Evolutionary conservation across 768 basidiomycete genomes (phyloP), one percentile per base, ranked within the genome.

Genomic region (Rhizopogon roseolus): DNA sequence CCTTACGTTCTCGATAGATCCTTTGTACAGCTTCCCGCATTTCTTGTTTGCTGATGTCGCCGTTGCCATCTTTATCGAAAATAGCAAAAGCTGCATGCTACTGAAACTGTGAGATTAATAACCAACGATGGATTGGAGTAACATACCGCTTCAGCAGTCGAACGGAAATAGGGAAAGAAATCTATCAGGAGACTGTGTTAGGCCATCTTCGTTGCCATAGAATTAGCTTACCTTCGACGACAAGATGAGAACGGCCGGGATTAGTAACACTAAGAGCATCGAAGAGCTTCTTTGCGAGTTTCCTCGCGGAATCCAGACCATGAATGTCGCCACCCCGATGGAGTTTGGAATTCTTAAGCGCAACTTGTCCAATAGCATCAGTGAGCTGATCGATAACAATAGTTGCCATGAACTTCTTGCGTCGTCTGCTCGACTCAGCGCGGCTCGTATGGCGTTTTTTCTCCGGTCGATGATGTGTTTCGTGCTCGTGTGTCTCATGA

Each of bases 21-120:
- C 88, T 73, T 57, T 88, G 86, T 6, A 92, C 89, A 1, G 86
- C 86, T 62, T 88, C 86, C 34, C 90, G 79, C 88, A 91, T 92
- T 67, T 92, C 90, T 17, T 72, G 75, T 64, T 84, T 90, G 2
- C 76, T 78, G 44, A 91, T 86, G 59, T 91, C 89, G 9, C 88
- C 90, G 61, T 92, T 92, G n/a, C 78, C 83, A 64, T 90, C 89
- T 64, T 84, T 86, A 64, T 91, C 89, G 56, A 90, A 90, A 6
- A 89, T 57, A 11, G 73, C 70, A 57, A 90, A 91, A 9, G 85
- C 86, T 27, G 78, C 80, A 53, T 85, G 80, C 82, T 88, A 62
- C 19, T 25, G 46, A 48, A 7, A 45, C 10, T 22, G 51, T 50
- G 32, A 13, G 22, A n/a, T 61, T n/a, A 53, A 44, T 32, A 34